phyloP scores from a whole-genome alignment of 495 filamentous ascomycete genomes.

The Hypomontagnella monticulosa region DNA sequence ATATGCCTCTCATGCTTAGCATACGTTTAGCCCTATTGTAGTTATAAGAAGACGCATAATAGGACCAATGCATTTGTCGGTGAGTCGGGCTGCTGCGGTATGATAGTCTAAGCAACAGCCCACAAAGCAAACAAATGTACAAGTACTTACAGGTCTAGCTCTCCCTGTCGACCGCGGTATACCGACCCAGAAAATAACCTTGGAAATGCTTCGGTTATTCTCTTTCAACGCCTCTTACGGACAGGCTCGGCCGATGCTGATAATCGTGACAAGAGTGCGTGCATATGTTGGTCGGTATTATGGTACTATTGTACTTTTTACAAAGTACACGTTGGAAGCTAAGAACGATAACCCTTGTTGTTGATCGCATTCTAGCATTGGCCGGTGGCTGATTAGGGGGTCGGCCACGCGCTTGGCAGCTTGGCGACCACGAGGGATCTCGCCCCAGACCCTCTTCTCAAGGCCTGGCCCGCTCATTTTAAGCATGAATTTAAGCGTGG shows the following conservation, averaged over 20 bases:
- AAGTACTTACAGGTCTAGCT: background rate
- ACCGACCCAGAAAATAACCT: background rate
- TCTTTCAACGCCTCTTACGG: no score
- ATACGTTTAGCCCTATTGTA: background rate
- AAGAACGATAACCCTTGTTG: slow-evolving; percentile 24
- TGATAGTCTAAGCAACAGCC: slow-evolving; percentile 27
- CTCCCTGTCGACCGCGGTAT: no score
- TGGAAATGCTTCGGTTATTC: background rate
- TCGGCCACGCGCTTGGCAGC: slow-evolving; percentile 38
- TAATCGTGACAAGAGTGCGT: no score
- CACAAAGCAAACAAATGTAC: slow-evolving; percentile 35
- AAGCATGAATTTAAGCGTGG: slow-evolving; percentile 62
- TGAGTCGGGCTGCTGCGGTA: slow-evolving; percentile 12
- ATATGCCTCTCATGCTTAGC: slow-evolving; percentile 24
- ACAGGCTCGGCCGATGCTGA: no score
- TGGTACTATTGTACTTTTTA: no score
- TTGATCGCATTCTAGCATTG: slow-evolving; percentile 23
- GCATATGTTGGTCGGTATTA: no score
- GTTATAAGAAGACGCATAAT: slow-evolving; percentile 16
- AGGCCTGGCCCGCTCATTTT: slow-evolving; percentile 47
- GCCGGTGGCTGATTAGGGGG: slow-evolving; percentile 17
- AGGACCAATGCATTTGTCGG: slow-evolving; percentile 28
- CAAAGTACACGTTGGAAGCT: slow-evolving; percentile 9
- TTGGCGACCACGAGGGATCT: slow-evolving; percentile 49
- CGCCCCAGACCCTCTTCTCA: slow-evolving; percentile 35